These are phyloP conservation scores for Didymella pomorum DNA, from an alignment of 2,329 filamentous ascomycete genomes.

Conservation along the genomic window DNA sequence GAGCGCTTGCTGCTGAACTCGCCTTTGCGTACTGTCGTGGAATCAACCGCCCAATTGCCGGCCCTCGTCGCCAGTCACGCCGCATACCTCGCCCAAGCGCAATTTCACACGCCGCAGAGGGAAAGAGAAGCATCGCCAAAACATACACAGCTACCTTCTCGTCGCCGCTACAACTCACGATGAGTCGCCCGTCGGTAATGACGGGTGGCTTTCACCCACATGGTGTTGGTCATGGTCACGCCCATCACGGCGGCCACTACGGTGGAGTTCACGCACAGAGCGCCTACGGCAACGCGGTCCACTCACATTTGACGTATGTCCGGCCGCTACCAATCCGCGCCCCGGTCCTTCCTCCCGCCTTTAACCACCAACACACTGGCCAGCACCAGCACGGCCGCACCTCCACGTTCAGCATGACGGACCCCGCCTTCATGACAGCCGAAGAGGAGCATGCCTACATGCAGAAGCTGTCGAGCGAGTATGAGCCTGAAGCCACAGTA, in stretches of 20 bases:
- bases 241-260: conserved; percentile 30
- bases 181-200: conserved; percentile 45
- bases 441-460: conserved; percentile 67
- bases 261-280: conserved; percentile 34
- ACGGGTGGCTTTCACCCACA: conserved; percentile 36
- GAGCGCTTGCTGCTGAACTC: conserved; percentile 36
- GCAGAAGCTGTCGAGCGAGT: conserved; percentile 69
- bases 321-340: conserved; percentile 54
- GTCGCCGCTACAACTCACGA: conserved; percentile 20
- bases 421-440: conserved; percentile 45
- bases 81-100: conserved; percentile 26
- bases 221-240: conserved; percentile 20
- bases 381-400: conserved; percentile 41
- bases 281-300: conserved; percentile 35
- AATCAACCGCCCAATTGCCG: conserved; percentile 43
- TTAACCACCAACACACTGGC: conserved; percentile 45
- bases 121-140: conserved; percentile 20
- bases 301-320: conserved; percentile 46
- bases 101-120: conserved; percentile 22
- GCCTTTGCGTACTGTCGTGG: conserved; percentile 37
- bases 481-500: conserved; percentile 66
- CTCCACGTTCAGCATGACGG: conserved; percentile 49
- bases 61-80: conserved; percentile 36
- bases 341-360: conserved; percentile 50
- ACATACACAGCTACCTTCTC: conserved; percentile 15